These are phyloP conservation scores for Clitopilus passeckerianus DNA, from an alignment of 768 basidiomycete species.

Conservation along the genomic window DNA sequence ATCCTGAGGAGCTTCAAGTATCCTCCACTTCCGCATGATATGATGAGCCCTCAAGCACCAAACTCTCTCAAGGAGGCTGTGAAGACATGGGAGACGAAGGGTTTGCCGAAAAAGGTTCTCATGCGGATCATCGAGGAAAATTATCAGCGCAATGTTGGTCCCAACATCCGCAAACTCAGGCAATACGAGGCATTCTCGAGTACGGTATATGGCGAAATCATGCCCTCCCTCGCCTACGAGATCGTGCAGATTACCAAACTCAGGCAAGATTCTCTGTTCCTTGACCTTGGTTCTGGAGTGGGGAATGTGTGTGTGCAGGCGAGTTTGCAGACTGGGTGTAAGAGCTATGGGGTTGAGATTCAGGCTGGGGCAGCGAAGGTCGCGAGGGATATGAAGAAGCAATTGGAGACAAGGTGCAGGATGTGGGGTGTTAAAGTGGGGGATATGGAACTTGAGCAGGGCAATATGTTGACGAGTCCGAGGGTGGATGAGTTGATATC, in stretches of 20 bases:
- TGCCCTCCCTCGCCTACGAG: constrained; percentile 77
- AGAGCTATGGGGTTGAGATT: constrained; percentile 74
- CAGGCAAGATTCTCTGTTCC: constrained; percentile 58
- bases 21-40: constrained; percentile 48
- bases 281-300: constrained; percentile 85
- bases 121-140: constrained; percentile 83
- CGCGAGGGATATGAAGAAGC: constrained; percentile 69
- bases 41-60: constrained; percentile 35
- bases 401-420: constrained; percentile 70
- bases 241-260: constrained; percentile 55
- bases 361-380: constrained; percentile 76
- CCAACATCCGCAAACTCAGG: constrained; percentile 74
- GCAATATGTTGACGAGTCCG: constrained; percentile 73
- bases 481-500: constrained; percentile 66
- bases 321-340: constrained; percentile 74
- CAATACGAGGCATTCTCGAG: constrained; percentile 82
- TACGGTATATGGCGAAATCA: constrained; percentile 86
- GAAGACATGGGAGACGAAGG: constrained; percentile 43
- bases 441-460: constrained; percentile 74
- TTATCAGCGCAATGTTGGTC: constrained; percentile 91
- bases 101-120: constrained; percentile 61
- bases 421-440: constrained; percentile 90
- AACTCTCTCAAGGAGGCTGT: constrained; percentile 48
- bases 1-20: constrained; percentile 64
- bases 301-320: constrained; percentile 83